A percentile compares a stretch with the other conserved stretches of the same genome.
These are phyloP conservation scores for Dactylis glomerata DNA, from an alignment of 176 grass and related monocot species.

Conservation along the genomic window DNA sequence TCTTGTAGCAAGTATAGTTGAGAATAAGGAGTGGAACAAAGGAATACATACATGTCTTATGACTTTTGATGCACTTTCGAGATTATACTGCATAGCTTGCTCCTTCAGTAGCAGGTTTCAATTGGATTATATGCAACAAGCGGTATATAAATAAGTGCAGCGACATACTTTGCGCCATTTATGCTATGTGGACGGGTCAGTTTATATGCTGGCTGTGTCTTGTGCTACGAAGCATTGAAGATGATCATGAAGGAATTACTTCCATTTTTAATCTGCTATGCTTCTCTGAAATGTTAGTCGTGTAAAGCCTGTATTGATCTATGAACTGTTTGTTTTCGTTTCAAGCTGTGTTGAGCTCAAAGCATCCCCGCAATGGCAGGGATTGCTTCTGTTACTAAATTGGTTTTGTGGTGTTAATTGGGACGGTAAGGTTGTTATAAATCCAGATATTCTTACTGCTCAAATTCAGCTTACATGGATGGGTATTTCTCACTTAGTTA, in stretches of 20 bases:
- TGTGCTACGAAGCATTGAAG: neutral
- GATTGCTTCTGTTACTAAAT: constrained; percentile 11
- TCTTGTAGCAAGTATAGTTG: constrained; percentile 30
- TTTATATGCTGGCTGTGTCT: neutral
- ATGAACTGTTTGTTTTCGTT: neutral
- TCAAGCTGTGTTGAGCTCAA: neutral
- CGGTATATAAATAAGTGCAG: constrained; percentile 27
- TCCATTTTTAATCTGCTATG: neutral
- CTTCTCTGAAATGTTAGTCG: neutral
- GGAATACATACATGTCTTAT: constrained; percentile 25
- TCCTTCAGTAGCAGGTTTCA: neutral
- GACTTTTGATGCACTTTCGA: neutral
- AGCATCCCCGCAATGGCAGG: neutral
- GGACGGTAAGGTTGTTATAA: neutral
- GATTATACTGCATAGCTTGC: neutral
- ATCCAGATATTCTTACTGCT: neutral
- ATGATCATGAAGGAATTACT: neutral
- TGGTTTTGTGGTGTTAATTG: neutral
- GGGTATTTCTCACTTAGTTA: constrained; percentile 1
- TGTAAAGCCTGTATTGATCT: neutral
- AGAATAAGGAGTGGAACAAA: constrained; percentile 33
- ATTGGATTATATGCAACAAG: constrained; percentile 31
- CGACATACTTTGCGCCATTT: neutral
- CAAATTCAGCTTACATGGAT: neutral
- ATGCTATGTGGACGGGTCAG: neutral